phyloP scores from a whole-genome alignment of 805 yeast genomes.

The Yueomyces sp. region DNA sequence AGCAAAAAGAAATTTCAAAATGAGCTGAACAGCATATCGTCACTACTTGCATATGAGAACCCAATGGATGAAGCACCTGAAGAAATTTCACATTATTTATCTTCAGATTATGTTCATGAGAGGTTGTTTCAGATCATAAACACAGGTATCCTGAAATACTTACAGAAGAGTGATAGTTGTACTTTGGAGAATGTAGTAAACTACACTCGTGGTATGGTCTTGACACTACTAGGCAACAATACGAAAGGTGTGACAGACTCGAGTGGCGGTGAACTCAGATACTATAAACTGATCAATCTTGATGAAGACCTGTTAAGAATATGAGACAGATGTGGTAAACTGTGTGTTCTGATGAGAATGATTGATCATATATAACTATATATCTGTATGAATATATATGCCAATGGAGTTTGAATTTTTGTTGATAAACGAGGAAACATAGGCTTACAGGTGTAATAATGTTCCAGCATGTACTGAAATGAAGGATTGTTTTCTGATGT shows the following conservation, averaged over 20 bases:
- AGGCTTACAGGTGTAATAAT: too few species aligned
- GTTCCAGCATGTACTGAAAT: too few species aligned
- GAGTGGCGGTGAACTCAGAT: conserved; percentile 7
- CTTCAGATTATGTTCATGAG: conserved; percentile 18
- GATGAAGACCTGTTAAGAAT: conserved; percentile 32
- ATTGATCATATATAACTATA: too few species aligned
- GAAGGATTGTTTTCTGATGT: too few species aligned
- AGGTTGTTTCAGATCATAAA: conserved; percentile 20
- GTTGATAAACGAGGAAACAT: too few species aligned
- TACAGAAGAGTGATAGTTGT: conserved; percentile 32
- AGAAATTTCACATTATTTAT: conserved; percentile 13
- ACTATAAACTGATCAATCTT: conserved; percentile 28
- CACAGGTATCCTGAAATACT: conserved; percentile 28
- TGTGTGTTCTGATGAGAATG: too few species aligned
- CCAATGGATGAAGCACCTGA: conserved; percentile 29
- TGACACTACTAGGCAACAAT: conserved; percentile 20
- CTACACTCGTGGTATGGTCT: conserved; percentile 28
- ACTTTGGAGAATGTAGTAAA: conserved; percentile 31
- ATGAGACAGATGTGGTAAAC: background rate
- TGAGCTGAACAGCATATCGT: conserved; percentile 33
- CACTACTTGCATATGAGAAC: conserved; percentile 39
- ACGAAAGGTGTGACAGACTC: conserved; percentile 15
- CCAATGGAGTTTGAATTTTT: too few species aligned
- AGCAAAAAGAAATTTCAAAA: conserved; percentile 23
- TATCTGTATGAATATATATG: too few species aligned